Evolutionary conservation across 257 asterid species (phyloP), one percentile per base, ranked within the genome.

Genomic region (Gentiana macrophylla): DNA sequence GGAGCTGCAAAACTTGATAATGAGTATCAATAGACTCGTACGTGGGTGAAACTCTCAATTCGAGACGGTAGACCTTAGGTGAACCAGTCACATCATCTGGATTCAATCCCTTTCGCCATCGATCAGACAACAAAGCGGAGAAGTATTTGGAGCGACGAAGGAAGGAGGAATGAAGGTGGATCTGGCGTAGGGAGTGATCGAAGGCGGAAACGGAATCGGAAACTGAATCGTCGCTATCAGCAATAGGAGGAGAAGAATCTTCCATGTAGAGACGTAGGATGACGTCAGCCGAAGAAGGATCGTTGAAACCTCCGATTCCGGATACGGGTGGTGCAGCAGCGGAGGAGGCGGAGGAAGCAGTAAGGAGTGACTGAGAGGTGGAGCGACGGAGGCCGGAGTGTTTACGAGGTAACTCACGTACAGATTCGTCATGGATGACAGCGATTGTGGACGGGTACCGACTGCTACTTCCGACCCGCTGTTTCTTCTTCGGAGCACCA

Each of bases 91-190:
- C 59, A 64, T 63, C 60, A n/a, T 46, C 32, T 10, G 43, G 38
- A 50, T n/a, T 11, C 34, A 76, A 61, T 37, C 53, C 70, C 13
- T 52, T 74, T 50, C 63, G 86, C 94, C 96, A 87, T 6, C 96
- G 85, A 44, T 80, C 87, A 12, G 94, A 87, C 35, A 87, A 68
- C 13, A 78, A 79, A 32, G 87, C 75, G 43, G 72, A 67, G 32
- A 87, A 87, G 71, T 84, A 87, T 52, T 79, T 77, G 50, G 83
- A 79, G 9, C 87, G 90, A 60, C 68, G 67, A 43, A 87, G 78
- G 52, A 72, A 73, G 56, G 45, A 66, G 37, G 94, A 82, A 37
- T 84, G 96, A 57, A 87, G 93, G 64, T 78, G 65, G 68, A 87
- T 64, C 73, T 73, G 76, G 65, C 64, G 50, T 47, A 81, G 92